These are phyloP conservation scores for Gracilaria gracilis DNA, from an alignment of 23 red algal species.

Conservation along the genomic window DNA sequence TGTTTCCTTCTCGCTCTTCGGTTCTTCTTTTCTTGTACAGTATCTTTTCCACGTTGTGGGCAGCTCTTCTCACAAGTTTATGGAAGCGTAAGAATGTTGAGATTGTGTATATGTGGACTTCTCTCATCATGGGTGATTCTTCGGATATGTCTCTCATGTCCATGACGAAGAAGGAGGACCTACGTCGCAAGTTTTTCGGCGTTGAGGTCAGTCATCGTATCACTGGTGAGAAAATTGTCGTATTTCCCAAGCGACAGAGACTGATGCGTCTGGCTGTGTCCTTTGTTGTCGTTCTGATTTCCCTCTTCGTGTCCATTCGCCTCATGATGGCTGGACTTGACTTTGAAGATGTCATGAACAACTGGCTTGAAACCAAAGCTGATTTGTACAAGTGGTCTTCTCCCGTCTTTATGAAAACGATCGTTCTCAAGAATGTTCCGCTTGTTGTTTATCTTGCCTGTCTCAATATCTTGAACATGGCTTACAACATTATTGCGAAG, in stretches of 20 bases:
- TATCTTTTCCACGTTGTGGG: conserved; percentile 83
- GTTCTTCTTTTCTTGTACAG: conserved; percentile 67
- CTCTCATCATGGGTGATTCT: conserved; percentile 84
- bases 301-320: conserved; percentile 63
- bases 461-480: conserved; percentile 70
- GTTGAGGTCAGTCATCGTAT: conserved; percentile 80
- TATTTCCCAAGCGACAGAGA: conserved; percentile 75
- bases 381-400: conserved; percentile 71
- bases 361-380: conserved; percentile 55
- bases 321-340: conserved; percentile 78
- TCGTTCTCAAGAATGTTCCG: conserved; percentile 80
- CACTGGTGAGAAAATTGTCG: conserved; percentile 77
- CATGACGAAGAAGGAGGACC: conserved; percentile 80
- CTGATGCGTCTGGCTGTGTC: conserved; percentile 44
- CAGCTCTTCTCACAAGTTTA: conserved; percentile 47
- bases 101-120: conserved; percentile 83
- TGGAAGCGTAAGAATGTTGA: conserved; percentile 87
- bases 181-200: conserved; percentile 76
- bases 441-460: conserved; percentile 72
- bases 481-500: conserved; percentile 69
- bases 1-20: conserved; percentile 33
- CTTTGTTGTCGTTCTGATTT: conserved; percentile 53
- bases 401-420: conserved; percentile 61
- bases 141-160: conserved; percentile 71
- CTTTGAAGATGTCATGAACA: conserved; percentile 79